These are phyloP conservation scores for Botrytis tulipae DNA, from an alignment of 2,329 filamentous ascomycete genomes.

Conservation along the genomic window DNA sequence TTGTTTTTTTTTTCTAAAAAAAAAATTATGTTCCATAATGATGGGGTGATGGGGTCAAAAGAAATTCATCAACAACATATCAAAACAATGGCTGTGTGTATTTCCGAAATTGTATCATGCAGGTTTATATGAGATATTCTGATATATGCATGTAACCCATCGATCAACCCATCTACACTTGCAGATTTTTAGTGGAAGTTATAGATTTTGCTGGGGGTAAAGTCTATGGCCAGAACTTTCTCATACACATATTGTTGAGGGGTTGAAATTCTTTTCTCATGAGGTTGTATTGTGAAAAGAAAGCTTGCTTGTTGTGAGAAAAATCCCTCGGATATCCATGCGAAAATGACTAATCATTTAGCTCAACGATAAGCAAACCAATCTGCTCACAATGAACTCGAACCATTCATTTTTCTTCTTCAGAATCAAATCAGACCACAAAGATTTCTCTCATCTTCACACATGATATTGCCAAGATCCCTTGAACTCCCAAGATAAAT, in stretches of 20 bases:
- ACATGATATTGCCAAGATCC: background rate
- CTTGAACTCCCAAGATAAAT: background rate
- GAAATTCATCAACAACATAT: background rate
- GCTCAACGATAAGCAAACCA: background rate
- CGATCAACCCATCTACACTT: constrained; percentile 6
- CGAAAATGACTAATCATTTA: constrained; percentile 2
- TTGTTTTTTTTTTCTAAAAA: too few relatives aligned
- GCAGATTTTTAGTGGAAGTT: background rate
- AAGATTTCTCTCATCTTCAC: background rate
- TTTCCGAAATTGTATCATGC: background rate
- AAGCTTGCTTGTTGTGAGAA: background rate
- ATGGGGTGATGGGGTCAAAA: background rate
- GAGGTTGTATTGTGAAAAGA: background rate
- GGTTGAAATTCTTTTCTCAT: background rate
- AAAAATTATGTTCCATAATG: too few relatives aligned
- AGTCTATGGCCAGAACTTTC: background rate
- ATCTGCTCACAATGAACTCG: background rate
- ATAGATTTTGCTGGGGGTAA: background rate
- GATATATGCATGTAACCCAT: constrained; percentile 8
- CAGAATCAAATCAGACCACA: background rate
- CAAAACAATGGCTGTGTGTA: background rate
- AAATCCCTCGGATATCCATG: background rate
- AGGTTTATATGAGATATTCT: background rate
- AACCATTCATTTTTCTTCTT: background rate
- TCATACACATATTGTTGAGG: background rate